These are phyloP conservation scores for Picochlorum sp. DNA, from an alignment of 139 green algal genomes.

Conservation along the genomic window DNA sequence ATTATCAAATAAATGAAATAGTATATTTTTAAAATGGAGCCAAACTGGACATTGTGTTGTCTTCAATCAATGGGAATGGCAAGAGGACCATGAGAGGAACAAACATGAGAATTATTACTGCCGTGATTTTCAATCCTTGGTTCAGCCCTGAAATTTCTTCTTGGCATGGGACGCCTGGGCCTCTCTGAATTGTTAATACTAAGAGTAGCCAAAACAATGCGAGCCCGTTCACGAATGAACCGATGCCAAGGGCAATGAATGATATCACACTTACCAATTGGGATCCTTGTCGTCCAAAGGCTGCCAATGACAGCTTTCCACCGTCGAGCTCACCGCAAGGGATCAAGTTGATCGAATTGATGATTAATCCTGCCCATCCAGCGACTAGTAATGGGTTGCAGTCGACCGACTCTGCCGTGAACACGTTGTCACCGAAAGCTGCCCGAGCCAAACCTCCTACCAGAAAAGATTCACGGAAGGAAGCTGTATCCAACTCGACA, in stretches of 20 bases:
- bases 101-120: constrained; percentile 25
- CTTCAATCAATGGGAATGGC: constrained; percentile 38
- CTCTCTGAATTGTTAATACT: constrained; percentile 63
- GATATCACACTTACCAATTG: constrained; percentile 41
- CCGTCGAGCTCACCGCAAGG: constrained; percentile 68
- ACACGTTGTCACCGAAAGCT: constrained; percentile 32
- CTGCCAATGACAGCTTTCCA: constrained; percentile 45
- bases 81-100: constrained; percentile 63
- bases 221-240: constrained; percentile 46
- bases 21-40: neutral
- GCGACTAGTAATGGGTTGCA: constrained; percentile 57
- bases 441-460: constrained; percentile 28
- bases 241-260: constrained; percentile 46
- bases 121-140: constrained; percentile 2
- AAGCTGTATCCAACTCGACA: constrained; percentile 46
- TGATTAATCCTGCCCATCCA: constrained; percentile 63
- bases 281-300: constrained; percentile 28
- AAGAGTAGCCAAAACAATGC: constrained; percentile 73
- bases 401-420: constrained; percentile 14
- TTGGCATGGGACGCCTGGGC: constrained; percentile 49
- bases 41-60: neutral
- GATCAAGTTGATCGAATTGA: constrained; percentile 57
- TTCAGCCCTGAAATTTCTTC: constrained; percentile 31
- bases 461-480: constrained; percentile 50
- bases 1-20: neutral